Percentiles rank a stretch among this genome's conserved stretches.
These are phyloP conservation scores for Trichoderma asperellum DNA, from an alignment of 2,329 filamentous ascomycete species.

Conservation along the genomic window DNA sequence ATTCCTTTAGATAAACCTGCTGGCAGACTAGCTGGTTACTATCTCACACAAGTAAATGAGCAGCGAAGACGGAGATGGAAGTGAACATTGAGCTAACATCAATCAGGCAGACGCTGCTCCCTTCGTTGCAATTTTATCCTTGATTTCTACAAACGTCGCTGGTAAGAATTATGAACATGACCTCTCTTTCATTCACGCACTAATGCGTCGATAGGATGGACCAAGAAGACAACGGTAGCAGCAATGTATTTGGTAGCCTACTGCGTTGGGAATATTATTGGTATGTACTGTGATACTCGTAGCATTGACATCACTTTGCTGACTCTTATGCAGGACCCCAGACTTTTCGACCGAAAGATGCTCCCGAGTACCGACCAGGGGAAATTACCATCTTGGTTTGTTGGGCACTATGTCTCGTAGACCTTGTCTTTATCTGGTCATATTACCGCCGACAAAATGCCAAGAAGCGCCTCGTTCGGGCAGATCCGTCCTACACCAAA, in stretches of 20 bases:
- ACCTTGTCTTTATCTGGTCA: slow-evolving; percentile 64
- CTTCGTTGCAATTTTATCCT: slow-evolving; percentile 48
- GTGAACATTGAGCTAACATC: not conserved
- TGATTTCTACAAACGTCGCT: slow-evolving; percentile 44
- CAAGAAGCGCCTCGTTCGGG: slow-evolving; percentile 58
- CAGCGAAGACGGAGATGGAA: slow-evolving; percentile 46
- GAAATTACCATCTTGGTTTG: slow-evolving; percentile 67
- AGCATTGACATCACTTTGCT: not conserved
- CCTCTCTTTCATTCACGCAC: not conserved
- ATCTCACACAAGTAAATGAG: slow-evolving; percentile 46
- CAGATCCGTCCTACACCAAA: slow-evolving; percentile 60
- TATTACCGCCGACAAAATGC: slow-evolving; percentile 64
- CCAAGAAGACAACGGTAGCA: slow-evolving; percentile 57
- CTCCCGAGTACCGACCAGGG: slow-evolving; percentile 63
- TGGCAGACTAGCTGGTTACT: slow-evolving; percentile 60
- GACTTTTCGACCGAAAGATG: slow-evolving; percentile 59
- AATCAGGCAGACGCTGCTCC: slow-evolving; percentile 22
- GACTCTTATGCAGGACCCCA: slow-evolving; percentile 51
- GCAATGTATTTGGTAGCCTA: slow-evolving; percentile 54
- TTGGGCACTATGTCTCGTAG: slow-evolving; percentile 55
- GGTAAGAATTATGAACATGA: not conserved
- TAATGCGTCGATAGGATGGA: slow-evolving; percentile 47
- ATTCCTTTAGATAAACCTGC: slow-evolving; percentile 53
- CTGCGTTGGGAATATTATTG: slow-evolving; percentile 61
- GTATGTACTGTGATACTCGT: slow-evolving; percentile 38